These are phyloP conservation scores for Leucocoprinus leucothites DNA, from an alignment of 768 basidiomycete species.

Conservation along the genomic window DNA sequence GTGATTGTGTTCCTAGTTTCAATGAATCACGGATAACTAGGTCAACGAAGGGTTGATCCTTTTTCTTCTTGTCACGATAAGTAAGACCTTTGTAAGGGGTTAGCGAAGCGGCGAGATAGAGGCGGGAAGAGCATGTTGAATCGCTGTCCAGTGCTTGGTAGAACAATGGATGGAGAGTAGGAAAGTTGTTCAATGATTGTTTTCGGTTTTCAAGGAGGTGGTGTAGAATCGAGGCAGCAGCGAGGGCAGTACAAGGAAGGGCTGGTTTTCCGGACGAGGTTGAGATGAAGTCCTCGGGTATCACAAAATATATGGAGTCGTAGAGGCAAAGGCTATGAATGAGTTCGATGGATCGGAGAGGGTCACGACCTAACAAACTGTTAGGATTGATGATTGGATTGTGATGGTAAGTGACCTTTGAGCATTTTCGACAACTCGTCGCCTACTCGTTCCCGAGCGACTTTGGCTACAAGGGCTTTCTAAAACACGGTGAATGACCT, in stretches of 20 bases:
- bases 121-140: slow-evolving; percentile 43
- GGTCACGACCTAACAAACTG: slow-evolving; percentile 57
- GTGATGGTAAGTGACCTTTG: slow-evolving; percentile 48
- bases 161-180: slow-evolving; percentile 45
- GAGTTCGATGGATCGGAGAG: slow-evolving; percentile 69
- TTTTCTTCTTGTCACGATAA: slow-evolving; percentile 65
- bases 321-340: slow-evolving; percentile 75
- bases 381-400: background rate
- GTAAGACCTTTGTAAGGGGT: slow-evolving; percentile 63
- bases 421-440: slow-evolving; percentile 95
- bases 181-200: slow-evolving; percentile 26
- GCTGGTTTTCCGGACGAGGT: slow-evolving; percentile 43
- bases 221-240: slow-evolving; percentile 58
- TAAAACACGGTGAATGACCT: slow-evolving; percentile 30
- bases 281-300: slow-evolving; percentile 42
- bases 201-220: slow-evolving; percentile 31
- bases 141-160: slow-evolving; percentile 36
- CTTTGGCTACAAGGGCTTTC: slow-evolving; percentile 68
- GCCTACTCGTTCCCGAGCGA: slow-evolving; percentile 88
- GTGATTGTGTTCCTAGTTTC: slow-evolving; percentile 77
- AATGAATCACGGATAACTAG: slow-evolving; percentile 79
- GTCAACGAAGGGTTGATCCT: slow-evolving; percentile 53
- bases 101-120: slow-evolving; percentile 81
- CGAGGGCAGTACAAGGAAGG: slow-evolving; percentile 41
- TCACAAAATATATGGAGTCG: slow-evolving; percentile 54